Conservation (phyloP, 192 early-diverging fungal genomes). For the Coemansia sp. region DNA sequence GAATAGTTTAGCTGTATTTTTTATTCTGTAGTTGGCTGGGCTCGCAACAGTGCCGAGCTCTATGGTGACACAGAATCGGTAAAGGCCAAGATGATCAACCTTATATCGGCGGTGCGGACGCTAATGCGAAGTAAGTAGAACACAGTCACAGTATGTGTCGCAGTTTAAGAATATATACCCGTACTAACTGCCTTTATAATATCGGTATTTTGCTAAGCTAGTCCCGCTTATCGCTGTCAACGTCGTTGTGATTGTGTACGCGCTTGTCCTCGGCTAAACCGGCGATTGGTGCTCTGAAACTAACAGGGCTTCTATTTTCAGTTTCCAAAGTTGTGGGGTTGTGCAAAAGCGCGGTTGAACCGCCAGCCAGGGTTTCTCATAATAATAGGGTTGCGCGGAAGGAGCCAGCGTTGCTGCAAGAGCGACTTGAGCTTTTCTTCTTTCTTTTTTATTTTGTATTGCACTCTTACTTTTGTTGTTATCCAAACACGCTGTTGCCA, state of each 20-base stretch:
- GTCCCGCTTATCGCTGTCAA: conserved; percentile 81
- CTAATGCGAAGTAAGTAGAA: conserved; percentile 63
- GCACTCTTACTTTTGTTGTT: not conserved
- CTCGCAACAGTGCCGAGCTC: conserved; percentile 58
- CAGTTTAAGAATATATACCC: not conserved
- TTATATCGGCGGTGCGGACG: conserved; percentile 88
- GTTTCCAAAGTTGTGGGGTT: not conserved
- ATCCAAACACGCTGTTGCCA: not conserved
- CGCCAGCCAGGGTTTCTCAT: not conserved
- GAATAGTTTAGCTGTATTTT: not conserved
- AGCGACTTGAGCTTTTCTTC: not conserved
- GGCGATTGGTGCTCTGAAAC: not conserved
- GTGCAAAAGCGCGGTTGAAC: not conserved
- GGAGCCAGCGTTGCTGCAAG: not conserved
- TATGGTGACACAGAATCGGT: conserved; percentile 68
- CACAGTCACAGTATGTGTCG: not conserved
- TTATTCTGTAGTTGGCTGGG: conserved; percentile 67
- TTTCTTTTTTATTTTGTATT: not conserved
- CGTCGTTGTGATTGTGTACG: conserved; percentile 76
- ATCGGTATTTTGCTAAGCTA: not conserved
- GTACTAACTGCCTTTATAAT: not conserved
- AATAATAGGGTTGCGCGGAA: not conserved
- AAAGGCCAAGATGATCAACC: conserved; percentile 78
- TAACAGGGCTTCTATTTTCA: not conserved
- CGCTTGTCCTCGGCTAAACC: conserved; percentile 73